A percentile compares a stretch with the other conserved stretches of the same genome.
Conservation (phyloP, 2,329 filamentous ascomycete genomes). For the Colletotrichum sp. region DNA sequence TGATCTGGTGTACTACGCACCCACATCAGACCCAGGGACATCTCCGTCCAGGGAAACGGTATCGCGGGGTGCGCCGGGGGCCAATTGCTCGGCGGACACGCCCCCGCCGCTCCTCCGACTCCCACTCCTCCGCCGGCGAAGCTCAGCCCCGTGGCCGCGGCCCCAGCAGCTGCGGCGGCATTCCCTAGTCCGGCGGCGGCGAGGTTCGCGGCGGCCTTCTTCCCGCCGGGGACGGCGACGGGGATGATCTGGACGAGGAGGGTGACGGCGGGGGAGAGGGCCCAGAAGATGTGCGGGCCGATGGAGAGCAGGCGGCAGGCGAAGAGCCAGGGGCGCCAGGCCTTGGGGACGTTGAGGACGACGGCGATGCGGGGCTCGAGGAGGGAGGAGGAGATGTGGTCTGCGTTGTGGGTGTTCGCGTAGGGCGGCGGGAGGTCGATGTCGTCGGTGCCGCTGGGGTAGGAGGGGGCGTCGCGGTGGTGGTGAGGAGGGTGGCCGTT, state of each 20-base stretch:
- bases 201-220: neutral
- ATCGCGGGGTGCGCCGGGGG: constrained; percentile 16
- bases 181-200: constrained; percentile 41
- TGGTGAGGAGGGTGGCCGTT: neutral
- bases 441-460: neutral
- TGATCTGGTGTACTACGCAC: constrained; percentile 48
- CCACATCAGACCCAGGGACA: constrained; percentile 75
- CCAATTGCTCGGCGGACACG: constrained; percentile 14
- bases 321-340: constrained; percentile 77
- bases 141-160: neutral
- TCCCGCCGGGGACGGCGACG: constrained; percentile 27
- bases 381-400: constrained; percentile 40
- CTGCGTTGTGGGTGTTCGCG: neutral
- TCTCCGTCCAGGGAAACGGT: constrained; percentile 63
- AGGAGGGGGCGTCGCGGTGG: neutral
- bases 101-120: constrained; percentile 47
- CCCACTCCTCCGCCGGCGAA: constrained; percentile 23
- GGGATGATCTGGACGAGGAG: constrained; percentile 69
- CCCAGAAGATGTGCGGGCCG: constrained; percentile 74
- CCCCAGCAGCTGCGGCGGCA: neutral
- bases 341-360: constrained; percentile 73
- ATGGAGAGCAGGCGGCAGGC: constrained; percentile 75
- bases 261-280: constrained; percentile 69
- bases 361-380: constrained; percentile 81
- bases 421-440: neutral